Base-by-base conservation (phyloP, 2,329 filamentous ascomycete genomes). In the Aspergillus candidus region DNA sequence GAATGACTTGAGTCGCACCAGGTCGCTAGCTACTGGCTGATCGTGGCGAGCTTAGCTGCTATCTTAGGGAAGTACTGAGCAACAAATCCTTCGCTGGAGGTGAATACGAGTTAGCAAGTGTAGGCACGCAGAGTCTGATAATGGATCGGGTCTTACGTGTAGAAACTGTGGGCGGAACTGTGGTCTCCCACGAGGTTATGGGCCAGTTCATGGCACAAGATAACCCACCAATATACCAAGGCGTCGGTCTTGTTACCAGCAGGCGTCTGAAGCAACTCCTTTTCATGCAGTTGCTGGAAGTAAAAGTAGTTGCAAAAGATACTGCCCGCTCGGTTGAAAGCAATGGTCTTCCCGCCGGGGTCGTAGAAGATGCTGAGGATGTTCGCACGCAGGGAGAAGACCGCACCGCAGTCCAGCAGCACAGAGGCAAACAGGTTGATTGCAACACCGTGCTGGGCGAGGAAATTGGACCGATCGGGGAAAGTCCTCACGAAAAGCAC, bases 281-380 rank as follows among this genome's bases (percentile, higher is more conserved):
- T 58, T 35, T 79, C 73, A 59, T 97, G 91, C 29, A 96, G 68
- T 58, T 91, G 82, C 48, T 84, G 69, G 64, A 90, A 97, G 72
- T 88, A 95, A 13, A 87, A 77, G 51, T 94, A 77, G 61, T 98
- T 98, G 74, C 89, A 96, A 71, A 97, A 98, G 27, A 98, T 79
- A 57, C 84, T 88, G 32, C 91, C 90, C 32, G 77, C 80, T 7
- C 79, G 78, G 63, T 98, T 98, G 74, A 98, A 98, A 0, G 91
- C 93, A 50, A 98, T 95, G 0, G 88, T 90, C 44, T 79, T 80
- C 4, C 88, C 86, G 3, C 72, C 68, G 33, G 84, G 79, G 56
- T 96, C 90, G 57, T 89, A 88, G 70, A 91, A 97, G 40, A 97
- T 85, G 62, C 94, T 91, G 45, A 97, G 65, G 3, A 82, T 81